These are phyloP conservation scores for Boletus subparvulus DNA, from an alignment of 768 basidiomycete species.

Conservation along the genomic window DNA sequence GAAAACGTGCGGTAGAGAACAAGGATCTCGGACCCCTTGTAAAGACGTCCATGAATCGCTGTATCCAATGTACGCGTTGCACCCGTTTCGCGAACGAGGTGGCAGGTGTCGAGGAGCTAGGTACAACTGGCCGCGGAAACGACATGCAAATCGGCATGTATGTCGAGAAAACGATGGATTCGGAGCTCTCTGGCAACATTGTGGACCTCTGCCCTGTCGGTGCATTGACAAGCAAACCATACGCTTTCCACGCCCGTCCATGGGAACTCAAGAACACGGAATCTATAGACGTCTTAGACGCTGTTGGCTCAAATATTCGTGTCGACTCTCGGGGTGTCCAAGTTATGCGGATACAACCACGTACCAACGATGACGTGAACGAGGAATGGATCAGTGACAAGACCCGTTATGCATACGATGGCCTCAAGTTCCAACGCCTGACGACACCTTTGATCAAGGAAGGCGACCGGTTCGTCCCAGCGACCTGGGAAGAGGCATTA, in stretches of 20 bases:
- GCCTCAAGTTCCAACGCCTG: conserved; percentile 91
- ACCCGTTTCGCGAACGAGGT: conserved; percentile 99
- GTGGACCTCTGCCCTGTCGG: conserved; percentile 98
- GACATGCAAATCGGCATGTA: conserved; percentile 99
- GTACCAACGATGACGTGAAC: conserved; percentile 96
- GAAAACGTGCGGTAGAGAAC: conserved; percentile 97
- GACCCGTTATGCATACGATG: conserved; percentile 95
- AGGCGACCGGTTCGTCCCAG: conserved; percentile 89
- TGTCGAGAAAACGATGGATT: conserved; percentile 96
- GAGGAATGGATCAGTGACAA: conserved; percentile 99
- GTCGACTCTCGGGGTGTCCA: conserved; percentile 93
- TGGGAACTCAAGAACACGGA: conserved; percentile 99
- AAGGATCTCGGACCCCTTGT: conserved; percentile 97
- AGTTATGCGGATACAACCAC: conserved; percentile 96
- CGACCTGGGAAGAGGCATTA: conserved; percentile 90
- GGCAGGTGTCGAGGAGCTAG: conserved; percentile 96
- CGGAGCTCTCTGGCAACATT: conserved; percentile 95
- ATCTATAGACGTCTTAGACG: conserved; percentile 93
- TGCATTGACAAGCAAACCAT: conserved; percentile 96
- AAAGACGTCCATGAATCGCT: conserved; percentile 98
- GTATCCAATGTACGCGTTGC: conserved; percentile 99
- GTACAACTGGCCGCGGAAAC: conserved; percentile 95
- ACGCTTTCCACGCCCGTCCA: conserved; percentile 94
- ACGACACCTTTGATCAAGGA: conserved; percentile 88
- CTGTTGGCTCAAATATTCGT: conserved; percentile 93